These are phyloP conservation scores for Tetrapisispora iriomotensis DNA, from an alignment of 805 yeast genomes.

Conservation along the genomic window DNA sequence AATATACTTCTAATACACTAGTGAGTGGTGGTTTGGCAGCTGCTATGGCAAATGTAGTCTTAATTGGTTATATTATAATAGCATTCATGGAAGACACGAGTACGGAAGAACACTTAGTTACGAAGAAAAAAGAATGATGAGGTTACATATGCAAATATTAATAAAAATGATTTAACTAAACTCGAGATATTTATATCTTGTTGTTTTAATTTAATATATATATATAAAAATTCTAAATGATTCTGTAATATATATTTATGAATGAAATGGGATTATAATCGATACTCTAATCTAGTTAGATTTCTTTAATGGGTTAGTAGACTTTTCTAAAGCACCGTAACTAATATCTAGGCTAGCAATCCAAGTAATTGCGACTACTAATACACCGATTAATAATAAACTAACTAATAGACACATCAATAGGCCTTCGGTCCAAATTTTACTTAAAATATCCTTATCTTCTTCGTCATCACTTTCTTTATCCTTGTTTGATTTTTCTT, in stretches of 20 bases:
- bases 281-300: constrained; percentile 9
- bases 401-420: constrained; percentile 67
- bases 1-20: constrained; percentile 39
- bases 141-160: background rate
- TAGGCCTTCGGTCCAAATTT: constrained; percentile 45
- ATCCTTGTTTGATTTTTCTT: background rate
- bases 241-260: background rate
- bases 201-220: no score
- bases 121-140: constrained; percentile 31
- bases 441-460: constrained; percentile 20
- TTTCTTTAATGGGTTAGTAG: constrained; percentile 28
- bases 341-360: constrained; percentile 60
- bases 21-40: constrained; percentile 79
- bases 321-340: constrained; percentile 70
- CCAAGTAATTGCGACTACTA: constrained; percentile 63
- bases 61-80: constrained; percentile 61
- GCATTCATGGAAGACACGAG: constrained; percentile 61
- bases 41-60: constrained; percentile 59
- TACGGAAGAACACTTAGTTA: constrained; percentile 23
- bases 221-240: no score
- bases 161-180: no score
- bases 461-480: constrained; percentile 6
- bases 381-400: constrained; percentile 44
- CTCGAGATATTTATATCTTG: no score
- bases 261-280: constrained; percentile 1